Conservation (phyloP, 345 rosid genomes). For the Brassica cretica region DNA sequence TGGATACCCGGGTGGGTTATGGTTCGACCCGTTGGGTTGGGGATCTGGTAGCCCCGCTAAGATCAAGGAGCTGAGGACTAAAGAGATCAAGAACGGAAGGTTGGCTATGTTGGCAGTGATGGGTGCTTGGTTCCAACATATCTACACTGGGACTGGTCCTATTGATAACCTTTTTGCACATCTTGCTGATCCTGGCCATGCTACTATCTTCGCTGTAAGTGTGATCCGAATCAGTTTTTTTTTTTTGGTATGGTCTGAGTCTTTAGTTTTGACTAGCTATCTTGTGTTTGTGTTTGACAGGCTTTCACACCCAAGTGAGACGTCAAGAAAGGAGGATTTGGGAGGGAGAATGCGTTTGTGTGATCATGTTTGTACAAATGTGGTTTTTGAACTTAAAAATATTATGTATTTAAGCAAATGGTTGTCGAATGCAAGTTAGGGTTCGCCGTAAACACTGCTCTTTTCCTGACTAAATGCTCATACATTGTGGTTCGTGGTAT, state of each 20-base stretch:
- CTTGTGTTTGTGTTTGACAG: slow-evolving; percentile 40
- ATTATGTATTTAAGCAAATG: slow-evolving; percentile 28
- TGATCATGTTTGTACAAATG: slow-evolving; percentile 43
- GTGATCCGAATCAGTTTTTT: not conserved
- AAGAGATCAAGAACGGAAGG: slow-evolving; percentile 96
- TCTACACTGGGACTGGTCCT: slow-evolving; percentile 96
- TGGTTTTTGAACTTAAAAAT: slow-evolving; percentile 33
- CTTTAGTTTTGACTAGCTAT: not conserved
- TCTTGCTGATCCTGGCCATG: slow-evolving; percentile 98
- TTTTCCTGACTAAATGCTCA: slow-evolving; percentile 24
- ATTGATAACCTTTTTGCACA: slow-evolving; percentile 96
- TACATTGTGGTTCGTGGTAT: not conserved
- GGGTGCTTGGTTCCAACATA: slow-evolving; percentile 99
- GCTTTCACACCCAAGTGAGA: slow-evolving; percentile 82
- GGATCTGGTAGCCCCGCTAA: slow-evolving; percentile 82
- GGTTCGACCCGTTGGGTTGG: slow-evolving; percentile 99
- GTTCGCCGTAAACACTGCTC: slow-evolving; percentile 12
- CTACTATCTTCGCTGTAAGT: slow-evolving; percentile 86
- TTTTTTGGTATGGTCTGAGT: not conserved
- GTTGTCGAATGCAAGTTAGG: slow-evolving; percentile 41
- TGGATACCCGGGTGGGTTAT: slow-evolving; percentile 97
- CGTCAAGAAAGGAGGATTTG: slow-evolving; percentile 3
- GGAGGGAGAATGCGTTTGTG: slow-evolving; percentile 28
- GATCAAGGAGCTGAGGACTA: slow-evolving; percentile 85
- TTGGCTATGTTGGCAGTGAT: slow-evolving; percentile 98